Evolutionary conservation across 305 asterid species (phyloP), one percentile per base, ranked within the genome.

Genomic region (Vinca major): DNA sequence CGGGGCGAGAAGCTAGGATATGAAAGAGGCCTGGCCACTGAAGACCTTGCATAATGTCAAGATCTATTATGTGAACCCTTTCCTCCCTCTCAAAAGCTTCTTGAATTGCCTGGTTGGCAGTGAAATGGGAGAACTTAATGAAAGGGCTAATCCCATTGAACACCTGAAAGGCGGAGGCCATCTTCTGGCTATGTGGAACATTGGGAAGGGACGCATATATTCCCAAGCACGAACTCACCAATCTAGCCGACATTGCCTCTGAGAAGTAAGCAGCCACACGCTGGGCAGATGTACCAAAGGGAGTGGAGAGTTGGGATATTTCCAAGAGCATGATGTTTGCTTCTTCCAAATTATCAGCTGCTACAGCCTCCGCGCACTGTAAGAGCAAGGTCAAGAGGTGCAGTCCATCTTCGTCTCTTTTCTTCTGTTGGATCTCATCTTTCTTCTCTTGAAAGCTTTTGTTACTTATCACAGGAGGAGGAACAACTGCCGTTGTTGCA

Each of bases 21-120:
- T 93, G 98, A 55, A 93, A 93, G 14, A 93, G 86, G 3, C 97
- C 98, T 0, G 98, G 98, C 98, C 98, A 93, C 67, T 93, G 98
- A 2, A 93, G 83, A 4, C 98, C 98, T 77, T 93, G 98, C 98
- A 93, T 93, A 36, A 93, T 87, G 68, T 93, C 98, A 5, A 93
- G 93, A 80, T 93, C 98, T 40, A 93, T 86, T 2, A 93, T 90
- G 74, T 93, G 98, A 33, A 93, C 98, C 72, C 95, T 71, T n/a
- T 88, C 95, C 55, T 93, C 98, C 72, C 95, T 84, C 73, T 90
- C 98, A 44, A 93, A 93, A 0, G 98, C 98, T 72, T 93, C 97
- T 55, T 93, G 98, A 52, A 93, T 93, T 16, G 97, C 98, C 70
- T 93, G 98, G 62, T 93, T 93, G 7, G 98, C 98, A 0, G 98